Evolutionary conservation across 108 stramenopile species (phyloP).

Genomic region (Pseudonitzschia multistriata): DNA sequence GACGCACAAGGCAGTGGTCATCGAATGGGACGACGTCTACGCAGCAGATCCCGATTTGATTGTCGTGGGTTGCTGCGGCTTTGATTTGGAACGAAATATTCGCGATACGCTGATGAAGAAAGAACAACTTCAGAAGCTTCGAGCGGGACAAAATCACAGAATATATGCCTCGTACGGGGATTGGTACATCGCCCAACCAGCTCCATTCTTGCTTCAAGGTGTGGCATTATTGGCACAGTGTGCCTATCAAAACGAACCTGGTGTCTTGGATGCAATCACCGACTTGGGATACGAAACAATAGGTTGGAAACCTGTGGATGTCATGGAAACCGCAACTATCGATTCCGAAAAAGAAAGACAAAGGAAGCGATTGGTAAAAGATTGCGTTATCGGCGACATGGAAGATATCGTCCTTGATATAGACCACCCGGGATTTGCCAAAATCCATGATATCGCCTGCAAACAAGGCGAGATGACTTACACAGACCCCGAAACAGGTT

Average conservation of each 20-base stretch:
- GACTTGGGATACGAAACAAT: constrained; percentile 29
- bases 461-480: constrained; percentile 48
- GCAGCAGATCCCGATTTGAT: constrained; percentile 79
- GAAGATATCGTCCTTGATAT: constrained; percentile 29
- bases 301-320: constrained; percentile 18
- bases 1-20: constrained; percentile 48
- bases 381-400: constrained; percentile 17
- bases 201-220: constrained; percentile 75
- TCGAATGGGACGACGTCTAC: constrained; percentile 59
- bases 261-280: constrained; percentile 45
- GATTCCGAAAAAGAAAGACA: background rate
- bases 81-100: constrained; percentile 79
- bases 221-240: constrained; percentile 69
- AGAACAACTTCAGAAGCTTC: constrained; percentile 41
- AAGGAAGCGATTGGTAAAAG: background rate
- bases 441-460: constrained; percentile 63
- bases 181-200: constrained; percentile 85
- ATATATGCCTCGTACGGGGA: constrained; percentile 85
- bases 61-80: constrained; percentile 87
- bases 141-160: constrained; percentile 46
- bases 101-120: constrained; percentile 43
- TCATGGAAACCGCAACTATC: constrained; percentile 14
- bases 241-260: constrained; percentile 49
- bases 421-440: constrained; percentile 29
- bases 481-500: constrained; percentile 84